Base-by-base conservation (phyloP, 2,329 filamentous ascomycete species). In the Colletotrichum gigasporum region DNA sequence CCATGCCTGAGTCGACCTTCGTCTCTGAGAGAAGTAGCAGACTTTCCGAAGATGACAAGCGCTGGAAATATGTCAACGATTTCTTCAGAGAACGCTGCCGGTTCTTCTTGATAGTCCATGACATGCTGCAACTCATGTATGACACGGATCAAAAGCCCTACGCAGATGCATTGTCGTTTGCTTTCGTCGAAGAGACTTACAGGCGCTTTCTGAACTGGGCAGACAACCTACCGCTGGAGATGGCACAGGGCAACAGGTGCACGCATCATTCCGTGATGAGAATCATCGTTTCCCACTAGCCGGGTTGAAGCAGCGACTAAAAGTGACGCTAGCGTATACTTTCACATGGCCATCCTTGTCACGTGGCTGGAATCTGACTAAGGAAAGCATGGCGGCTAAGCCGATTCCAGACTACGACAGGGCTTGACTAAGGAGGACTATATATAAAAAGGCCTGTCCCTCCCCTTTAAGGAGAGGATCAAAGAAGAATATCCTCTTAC, bases 201-300 rank as follows among this genome's bases (percentile, higher is more conserved):
- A 73, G 74, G 8, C 75, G 80, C 62, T 67, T 81, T 0, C 67
- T 81, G n/a, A 71, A 73, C 1, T 80, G 77, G 77, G 72, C 69
- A 6, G 74, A 78, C 16, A 70, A 63, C 2, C 62, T 80, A 12
- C 75, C 76, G 0, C 24, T 64, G 4, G 55, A 58, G 0, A 53
- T 80, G 20, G 53, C 69, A 14, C 72, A 71, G 9, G 66, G 51
- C 2, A 67, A 74, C 3, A 51, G 68, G 4, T 73, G 66, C 20
- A 66, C 74, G 2, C 74, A 78, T 42, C 71, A 79, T 59, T 74
- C 78, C 2, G 62, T 72, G 7, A n/a, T n/a, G n/a, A n/a, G n/a
- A n/a, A n/a, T n/a, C n/a, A n/a, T n/a, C n/a, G n/a, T n/a, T n/a
- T n/a, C n/a, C n/a, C n/a, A n/a, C n/a, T n/a, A n/a, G n/a, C n/a